Evolutionary conservation across 2,329 filamentous ascomycete genomes (phyloP), one percentile per base, ranked within the genome.

Genomic region (Ceratocystiopsis brevicomis): DNA sequence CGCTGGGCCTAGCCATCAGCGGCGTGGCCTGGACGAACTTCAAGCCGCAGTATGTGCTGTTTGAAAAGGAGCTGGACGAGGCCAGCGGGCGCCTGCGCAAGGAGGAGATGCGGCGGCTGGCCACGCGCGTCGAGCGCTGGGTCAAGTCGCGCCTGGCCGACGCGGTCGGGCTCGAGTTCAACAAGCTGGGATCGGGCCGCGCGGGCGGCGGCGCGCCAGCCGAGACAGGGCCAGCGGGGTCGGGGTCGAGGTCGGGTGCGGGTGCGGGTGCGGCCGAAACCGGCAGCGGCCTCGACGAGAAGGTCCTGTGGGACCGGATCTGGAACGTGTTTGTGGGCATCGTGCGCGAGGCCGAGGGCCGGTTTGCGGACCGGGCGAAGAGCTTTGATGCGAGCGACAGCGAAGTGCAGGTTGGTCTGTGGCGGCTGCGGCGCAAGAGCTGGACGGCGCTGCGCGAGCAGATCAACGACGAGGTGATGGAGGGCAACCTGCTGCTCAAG

Each of bases 401-500:
- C 37, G 90, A 98, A 63, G 85, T 94, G 17, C 81, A 92, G 48
- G 75, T 95, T 44, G 90, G 90, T 16, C 68, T 94, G 17, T 98
- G 90, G 88, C 76, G 87, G 45, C 64, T 98, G 50, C 78, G 88
- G 46, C 77, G 88, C 50, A 96, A 96, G 68, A 90, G 84, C 48
- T 98, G 90, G 90, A 79, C 79, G 37, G 87, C 88, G 14, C 68
- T 98, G 48, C 75, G 84, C 39, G 79, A 85, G 47, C 90, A 84
- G 66, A 81, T 98, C 48, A 88, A 96, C 34, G 90, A 98, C 56
- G 90, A 98, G 61, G 84, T 95, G 56, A 93, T 93, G 77, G 90
- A 96, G 63, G 88, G 88, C 54, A 98, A 96, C 56, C 77, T 98
- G 43, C 66, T 96, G 33, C 69, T 96, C 52, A 98, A 98, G 66